Base-by-base conservation (phyloP, 2,329 filamentous ascomycete species). In the Stemphylium vesicarium region DNA sequence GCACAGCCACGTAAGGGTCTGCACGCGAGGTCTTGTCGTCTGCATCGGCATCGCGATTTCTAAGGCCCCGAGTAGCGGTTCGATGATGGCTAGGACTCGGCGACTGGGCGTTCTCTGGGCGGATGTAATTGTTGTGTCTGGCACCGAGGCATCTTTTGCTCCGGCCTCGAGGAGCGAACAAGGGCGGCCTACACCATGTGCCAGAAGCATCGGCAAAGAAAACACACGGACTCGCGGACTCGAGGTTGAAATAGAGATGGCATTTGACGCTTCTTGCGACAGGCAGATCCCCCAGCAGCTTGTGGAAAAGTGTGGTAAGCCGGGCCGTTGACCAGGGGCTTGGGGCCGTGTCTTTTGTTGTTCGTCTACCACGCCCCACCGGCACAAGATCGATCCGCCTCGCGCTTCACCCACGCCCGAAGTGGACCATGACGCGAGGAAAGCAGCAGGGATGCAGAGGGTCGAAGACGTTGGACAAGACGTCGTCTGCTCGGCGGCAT, bases 401-500 rank as follows among this genome's bases (percentile, higher is more conserved):
- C 37, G 33, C 33, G 38, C 44, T 20, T 11, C 44, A 31, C 43
- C 35, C 33, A 13, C 37, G 35, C 48, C 54, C 45, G 29, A 57
- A 45, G 43, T 50, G 60, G 58, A 37, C 20, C 60, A 35, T 61
- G 45, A 59, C 53, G 58, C 59, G 55, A 56, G 20, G 48, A 24
- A 54, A 57, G 56, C 31, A 50, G 55, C 56, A 58, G 43, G 57
- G 60, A 51, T 58, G 15, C 22, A 12, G 24, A 41, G 32, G 26
- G 35, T 57, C 49, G 50, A 59, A 54, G 57, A 57, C 53, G 58
- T 56, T 47, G 36, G 52, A 50, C 52, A 64, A 60, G 59, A 59
- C 57, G 31, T 57, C 45, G 53, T 55, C 52, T 41, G 24, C 52
- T 51, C 52, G 52, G 52, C 52, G 29, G 18, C 33, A 35, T 55